Evolutionary conservation across 2,329 filamentous ascomycete genomes (phyloP).

Genomic region (Trichoderma oligosporum): DNA sequence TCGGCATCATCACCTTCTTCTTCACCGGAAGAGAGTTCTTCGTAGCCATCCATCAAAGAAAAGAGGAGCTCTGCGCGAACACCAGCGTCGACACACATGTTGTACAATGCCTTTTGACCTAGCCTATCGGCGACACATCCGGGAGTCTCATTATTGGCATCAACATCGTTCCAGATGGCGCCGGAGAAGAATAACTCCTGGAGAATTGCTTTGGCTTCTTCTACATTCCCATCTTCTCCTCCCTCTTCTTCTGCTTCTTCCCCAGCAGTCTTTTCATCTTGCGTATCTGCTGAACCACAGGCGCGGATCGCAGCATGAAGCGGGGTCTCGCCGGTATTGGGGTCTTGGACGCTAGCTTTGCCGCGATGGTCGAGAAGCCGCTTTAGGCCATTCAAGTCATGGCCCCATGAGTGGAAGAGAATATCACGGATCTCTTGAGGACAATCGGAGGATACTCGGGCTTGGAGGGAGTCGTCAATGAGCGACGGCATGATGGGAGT

Average conservation of each 20-base stretch:
- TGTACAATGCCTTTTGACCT: constrained; percentile 68
- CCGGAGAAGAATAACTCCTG: constrained; percentile 78
- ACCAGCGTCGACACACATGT: constrained; percentile 81
- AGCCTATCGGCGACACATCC: constrained; percentile 77
- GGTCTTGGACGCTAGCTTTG: constrained; percentile 73
- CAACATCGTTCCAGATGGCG: constrained; percentile 96
- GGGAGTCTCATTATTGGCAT: constrained; percentile 81
- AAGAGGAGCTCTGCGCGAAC: constrained; percentile 86
- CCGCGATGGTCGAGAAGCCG: constrained; percentile 62
- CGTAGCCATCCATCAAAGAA: constrained; percentile 76
- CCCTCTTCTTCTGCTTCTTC: constrained; percentile 31
- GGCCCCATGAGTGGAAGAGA: constrained; percentile 53
- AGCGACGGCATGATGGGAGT: constrained; percentile 26
- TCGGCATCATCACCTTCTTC: constrained; percentile 43
- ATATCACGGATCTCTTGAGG: constrained; percentile 49
- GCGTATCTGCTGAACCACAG: constrained; percentile 47
- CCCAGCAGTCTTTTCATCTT: neutral
- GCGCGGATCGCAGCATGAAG: constrained; percentile 87
- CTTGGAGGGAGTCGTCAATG: constrained; percentile 48
- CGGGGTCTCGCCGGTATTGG: constrained; percentile 79
- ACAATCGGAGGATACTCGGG: constrained; percentile 52
- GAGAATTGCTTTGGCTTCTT: constrained; percentile 64
- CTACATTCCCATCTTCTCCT: constrained; percentile 43
- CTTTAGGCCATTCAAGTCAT: constrained; percentile 63
- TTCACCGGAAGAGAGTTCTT: constrained; percentile 60